Conservation (phyloP, 257 asterid species). For the Solanum appendiculatum region DNA sequence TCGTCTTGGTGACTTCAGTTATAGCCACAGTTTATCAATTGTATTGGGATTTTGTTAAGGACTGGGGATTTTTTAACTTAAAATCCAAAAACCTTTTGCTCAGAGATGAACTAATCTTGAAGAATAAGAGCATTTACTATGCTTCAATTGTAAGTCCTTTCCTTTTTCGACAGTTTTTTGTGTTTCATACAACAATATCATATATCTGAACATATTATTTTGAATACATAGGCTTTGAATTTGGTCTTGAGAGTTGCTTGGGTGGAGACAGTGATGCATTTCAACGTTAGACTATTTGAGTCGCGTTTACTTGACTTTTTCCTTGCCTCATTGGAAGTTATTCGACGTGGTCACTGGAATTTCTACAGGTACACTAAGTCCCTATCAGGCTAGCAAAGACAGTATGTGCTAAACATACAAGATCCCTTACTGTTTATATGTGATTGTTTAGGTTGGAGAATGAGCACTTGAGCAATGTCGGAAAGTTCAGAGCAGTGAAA, state of each 20-base stretch:
- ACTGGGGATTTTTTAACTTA: slow-evolving; percentile 76
- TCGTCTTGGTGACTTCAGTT: slow-evolving; percentile 62
- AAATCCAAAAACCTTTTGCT: slow-evolving; percentile 66
- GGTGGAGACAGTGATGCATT: slow-evolving; percentile 70
- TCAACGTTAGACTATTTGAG: slow-evolving; percentile 47
- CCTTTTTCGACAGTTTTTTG: not conserved
- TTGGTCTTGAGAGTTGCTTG: slow-evolving; percentile 77
- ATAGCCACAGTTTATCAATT: slow-evolving; percentile 77
- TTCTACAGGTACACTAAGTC: slow-evolving; percentile 52
- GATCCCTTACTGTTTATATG: not conserved
- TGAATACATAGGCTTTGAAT: slow-evolving; percentile 48
- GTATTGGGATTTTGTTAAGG: slow-evolving; percentile 95
- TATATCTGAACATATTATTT: not conserved
- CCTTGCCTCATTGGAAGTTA: slow-evolving; percentile 82
- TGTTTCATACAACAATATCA: not conserved
- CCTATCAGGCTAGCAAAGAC: not conserved
- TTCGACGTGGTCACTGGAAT: slow-evolving; percentile 99
- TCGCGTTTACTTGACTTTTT: slow-evolving; percentile 57
- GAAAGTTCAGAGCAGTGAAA: slow-evolving; percentile 85
- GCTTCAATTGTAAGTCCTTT: slow-evolving; percentile 65
- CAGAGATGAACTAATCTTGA: slow-evolving; percentile 70
- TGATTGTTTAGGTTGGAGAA: slow-evolving; percentile 59
- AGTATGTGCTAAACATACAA: not conserved
- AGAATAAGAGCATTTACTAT: slow-evolving; percentile 66
- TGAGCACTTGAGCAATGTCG: slow-evolving; percentile 88